Evolutionary conservation across 768 basidiomycete species (phyloP).

Genomic region (Mycena capillaripes): DNA sequence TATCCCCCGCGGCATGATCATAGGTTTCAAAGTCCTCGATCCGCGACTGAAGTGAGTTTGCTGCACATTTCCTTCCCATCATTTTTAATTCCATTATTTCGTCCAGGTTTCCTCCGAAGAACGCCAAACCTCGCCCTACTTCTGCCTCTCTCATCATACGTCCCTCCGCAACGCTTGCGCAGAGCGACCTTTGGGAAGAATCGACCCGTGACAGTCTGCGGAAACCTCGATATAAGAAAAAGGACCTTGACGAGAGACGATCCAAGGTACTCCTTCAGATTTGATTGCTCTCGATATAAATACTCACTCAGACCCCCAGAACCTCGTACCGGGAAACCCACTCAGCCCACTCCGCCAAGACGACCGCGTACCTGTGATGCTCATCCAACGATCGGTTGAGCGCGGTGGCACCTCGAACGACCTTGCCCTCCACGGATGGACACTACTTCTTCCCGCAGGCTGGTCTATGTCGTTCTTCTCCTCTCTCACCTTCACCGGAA

Average conservation of each 20-base stretch:
- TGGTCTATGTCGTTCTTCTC: constrained; percentile 94
- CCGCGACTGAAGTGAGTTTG: constrained; percentile 83
- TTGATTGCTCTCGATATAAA: neutral
- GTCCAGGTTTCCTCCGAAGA: constrained; percentile 86
- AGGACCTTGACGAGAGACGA: constrained; percentile 88
- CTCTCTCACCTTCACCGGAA: constrained; percentile 87
- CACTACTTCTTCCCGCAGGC: constrained; percentile 85
- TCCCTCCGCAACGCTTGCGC: constrained; percentile 72
- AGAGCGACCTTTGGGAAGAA: constrained; percentile 83
- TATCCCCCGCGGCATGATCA: constrained; percentile 79
- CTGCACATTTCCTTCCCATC: neutral
- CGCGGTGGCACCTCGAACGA: constrained; percentile 44
- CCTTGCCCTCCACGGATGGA: constrained; percentile 85
- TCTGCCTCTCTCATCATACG: constrained; percentile 54
- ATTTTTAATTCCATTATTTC: constrained; percentile 10
- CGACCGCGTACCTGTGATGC: constrained; percentile 85
- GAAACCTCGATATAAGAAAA: constrained; percentile 82
- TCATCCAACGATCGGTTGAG: constrained; percentile 85
- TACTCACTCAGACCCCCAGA: constrained; percentile 54
- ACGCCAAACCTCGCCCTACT: constrained; percentile 61
- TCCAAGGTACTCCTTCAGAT: constrained; percentile 65
- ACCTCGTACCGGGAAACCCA: constrained; percentile 81
- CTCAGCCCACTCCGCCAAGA: constrained; percentile 81
- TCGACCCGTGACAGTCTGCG: constrained; percentile 62
- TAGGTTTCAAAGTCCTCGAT: constrained; percentile 87